A percentile compares a stretch with the other conserved stretches of the same genome.
Conservation (phyloP, 1,139 yeast genomes). For the Yamadazyma aaseri region DNA sequence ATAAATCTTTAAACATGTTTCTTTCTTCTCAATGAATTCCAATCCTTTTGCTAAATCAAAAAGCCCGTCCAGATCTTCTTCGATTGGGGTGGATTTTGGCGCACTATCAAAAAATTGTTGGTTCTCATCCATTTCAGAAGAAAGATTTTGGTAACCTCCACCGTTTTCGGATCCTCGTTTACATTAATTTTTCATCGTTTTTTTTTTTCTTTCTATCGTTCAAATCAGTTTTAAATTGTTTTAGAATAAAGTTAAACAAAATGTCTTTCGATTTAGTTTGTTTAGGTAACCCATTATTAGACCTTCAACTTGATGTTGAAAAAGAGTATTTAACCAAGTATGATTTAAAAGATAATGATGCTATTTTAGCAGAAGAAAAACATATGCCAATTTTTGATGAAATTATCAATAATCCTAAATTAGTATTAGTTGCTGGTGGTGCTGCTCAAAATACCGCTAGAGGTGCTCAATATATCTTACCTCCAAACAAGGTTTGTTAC, state of each 20-base stretch:
- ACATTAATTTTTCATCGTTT: too few species aligned
- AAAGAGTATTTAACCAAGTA: constrained; percentile 73
- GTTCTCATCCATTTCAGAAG: too few species aligned
- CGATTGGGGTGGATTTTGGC: too few species aligned
- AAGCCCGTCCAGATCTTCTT: too few species aligned
- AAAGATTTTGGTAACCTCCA: too few species aligned
- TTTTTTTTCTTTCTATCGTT: too few species aligned
- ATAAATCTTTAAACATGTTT: neutral
- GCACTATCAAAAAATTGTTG: too few species aligned
- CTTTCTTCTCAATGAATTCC: too few species aligned
- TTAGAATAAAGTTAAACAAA: too few species aligned
- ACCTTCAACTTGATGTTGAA: constrained; percentile 79
- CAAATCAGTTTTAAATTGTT: too few species aligned
- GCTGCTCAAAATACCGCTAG: constrained; percentile 99
- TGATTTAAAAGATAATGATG: constrained; percentile 86
- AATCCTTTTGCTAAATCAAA: too few species aligned
- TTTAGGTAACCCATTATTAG: constrained; percentile 71
- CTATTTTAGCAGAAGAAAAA: constrained; percentile 85
- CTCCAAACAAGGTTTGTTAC: constrained; percentile 80
- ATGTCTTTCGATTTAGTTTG: constrained; percentile 49
- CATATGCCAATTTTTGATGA: constrained; percentile 87
- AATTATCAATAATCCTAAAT: constrained; percentile 57
- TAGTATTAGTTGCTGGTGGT: constrained; percentile 91
- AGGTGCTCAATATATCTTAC: constrained; percentile 93
- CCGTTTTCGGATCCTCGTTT: too few species aligned